Conservation (phyloP, 192 early-diverging fungal species). For the Coemansia sp. region DNA sequence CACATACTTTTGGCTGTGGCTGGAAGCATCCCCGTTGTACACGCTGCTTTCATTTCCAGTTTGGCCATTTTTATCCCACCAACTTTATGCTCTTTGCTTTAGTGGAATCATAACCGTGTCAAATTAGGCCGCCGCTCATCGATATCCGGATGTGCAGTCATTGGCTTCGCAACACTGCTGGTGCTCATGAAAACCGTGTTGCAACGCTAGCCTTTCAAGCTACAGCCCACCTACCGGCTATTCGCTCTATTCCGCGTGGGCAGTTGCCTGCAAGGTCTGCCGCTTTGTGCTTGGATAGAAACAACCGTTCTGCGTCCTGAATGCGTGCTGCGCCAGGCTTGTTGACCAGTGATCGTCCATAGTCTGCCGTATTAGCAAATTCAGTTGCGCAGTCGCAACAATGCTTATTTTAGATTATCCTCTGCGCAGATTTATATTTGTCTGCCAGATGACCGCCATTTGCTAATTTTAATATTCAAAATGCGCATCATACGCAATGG, state of each 20-base stretch:
- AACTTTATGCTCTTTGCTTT: not conserved
- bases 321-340: not conserved
- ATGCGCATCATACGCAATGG: not conserved
- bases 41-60: slow-evolving; percentile 5
- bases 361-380: not conserved
- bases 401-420: not conserved
- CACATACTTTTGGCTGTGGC: slow-evolving; percentile 5
- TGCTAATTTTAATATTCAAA: slow-evolving; percentile 1
- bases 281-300: not conserved
- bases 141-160: not conserved
- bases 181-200: not conserved
- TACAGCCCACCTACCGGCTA: not conserved
- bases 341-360: not conserved
- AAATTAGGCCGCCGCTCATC: not conserved
- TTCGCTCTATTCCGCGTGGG: not conserved
- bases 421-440: not conserved
- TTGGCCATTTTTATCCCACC: not conserved
- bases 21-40: slow-evolving; percentile 4
- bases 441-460: not conserved
- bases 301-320: not conserved
- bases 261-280: not conserved
- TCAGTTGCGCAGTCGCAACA: not conserved
- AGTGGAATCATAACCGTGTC: slow-evolving; percentile 2
- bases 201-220: not conserved
- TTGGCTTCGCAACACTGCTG: not conserved